Conservation (phyloP, 1,284 basidiomycete genomes). For the Meripilus lineatus region DNA sequence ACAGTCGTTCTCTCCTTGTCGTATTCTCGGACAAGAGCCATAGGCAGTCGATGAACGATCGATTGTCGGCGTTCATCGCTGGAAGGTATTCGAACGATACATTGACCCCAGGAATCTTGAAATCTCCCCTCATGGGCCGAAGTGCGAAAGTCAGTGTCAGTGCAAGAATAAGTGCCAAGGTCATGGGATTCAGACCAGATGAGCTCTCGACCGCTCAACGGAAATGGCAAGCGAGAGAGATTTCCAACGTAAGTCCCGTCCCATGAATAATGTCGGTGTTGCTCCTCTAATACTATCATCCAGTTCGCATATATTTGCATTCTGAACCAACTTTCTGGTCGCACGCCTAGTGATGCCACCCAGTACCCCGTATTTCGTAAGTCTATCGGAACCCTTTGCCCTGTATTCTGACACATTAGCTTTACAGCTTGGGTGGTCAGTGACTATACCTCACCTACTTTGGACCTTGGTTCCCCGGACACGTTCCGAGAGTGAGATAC, state of each 20-base stretch:
- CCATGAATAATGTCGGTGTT: background rate
- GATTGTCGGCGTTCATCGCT: slow-evolving; percentile 46
- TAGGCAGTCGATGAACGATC: slow-evolving; percentile 60
- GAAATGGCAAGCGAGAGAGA: slow-evolving; percentile 83
- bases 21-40: slow-evolving; percentile 72
- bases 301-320: slow-evolving; percentile 87
- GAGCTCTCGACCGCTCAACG: slow-evolving; percentile 66
- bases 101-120: slow-evolving; percentile 40
- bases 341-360: slow-evolving; percentile 92
- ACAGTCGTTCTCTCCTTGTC: slow-evolving; percentile 77
- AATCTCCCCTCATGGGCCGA: slow-evolving; percentile 46
- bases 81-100: slow-evolving; percentile 33
- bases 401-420: slow-evolving; percentile 3
- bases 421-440: slow-evolving; percentile 77
- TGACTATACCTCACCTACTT: slow-evolving; percentile 74
- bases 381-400: slow-evolving; percentile 19
- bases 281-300: slow-evolving; percentile 6
- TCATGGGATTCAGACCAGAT: slow-evolving; percentile 42
- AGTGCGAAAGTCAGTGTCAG: slow-evolving; percentile 37
- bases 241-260: slow-evolving; percentile 71
- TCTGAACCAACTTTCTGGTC: slow-evolving; percentile 84
- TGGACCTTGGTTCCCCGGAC: slow-evolving; percentile 65
- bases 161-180: slow-evolving; percentile 35
- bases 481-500: slow-evolving; percentile 73
- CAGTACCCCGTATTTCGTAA: slow-evolving; percentile 93